phyloP scores from a whole-genome alignment of 371 early-diverging fungal species.

The Syncephalis fuscata region DNA sequence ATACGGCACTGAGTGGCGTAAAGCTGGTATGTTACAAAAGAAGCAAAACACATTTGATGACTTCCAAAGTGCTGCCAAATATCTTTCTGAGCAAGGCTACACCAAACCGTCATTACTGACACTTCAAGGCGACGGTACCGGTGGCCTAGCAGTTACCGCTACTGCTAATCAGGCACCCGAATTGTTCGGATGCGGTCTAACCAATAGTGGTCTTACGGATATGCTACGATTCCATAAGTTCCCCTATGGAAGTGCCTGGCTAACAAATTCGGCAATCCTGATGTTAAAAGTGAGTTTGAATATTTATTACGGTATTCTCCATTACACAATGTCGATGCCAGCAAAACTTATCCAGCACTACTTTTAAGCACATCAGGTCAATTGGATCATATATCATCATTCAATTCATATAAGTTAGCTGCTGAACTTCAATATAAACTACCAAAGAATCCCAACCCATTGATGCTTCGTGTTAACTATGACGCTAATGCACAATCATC shows the following conservation, averaged over 20 bases:
- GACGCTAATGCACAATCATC: too few species aligned
- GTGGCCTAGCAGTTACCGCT: slow-evolving; percentile 29
- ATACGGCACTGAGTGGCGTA: slow-evolving; percentile 27
- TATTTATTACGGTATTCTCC: slow-evolving; percentile 32
- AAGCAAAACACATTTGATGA: slow-evolving; percentile 31
- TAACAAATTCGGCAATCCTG: slow-evolving; percentile 26
- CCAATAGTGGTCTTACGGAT: slow-evolving; percentile 31
- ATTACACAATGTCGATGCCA: slow-evolving; percentile 30
- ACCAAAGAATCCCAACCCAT: too few species aligned
- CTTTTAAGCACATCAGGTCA: slow-evolving; percentile 21
- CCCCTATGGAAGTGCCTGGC: slow-evolving; percentile 28
- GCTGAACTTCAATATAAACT: too few species aligned
- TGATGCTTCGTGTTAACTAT: too few species aligned
- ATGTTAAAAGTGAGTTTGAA: slow-evolving; percentile 19
- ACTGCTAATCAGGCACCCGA: slow-evolving; percentile 20
- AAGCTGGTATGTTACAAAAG: slow-evolving; percentile 15
- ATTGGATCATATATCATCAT: slow-evolving; percentile 20
- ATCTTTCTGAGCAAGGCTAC: slow-evolving; percentile 18
- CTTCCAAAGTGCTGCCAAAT: slow-evolving; percentile 24
- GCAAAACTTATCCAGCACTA: slow-evolving; percentile 20
- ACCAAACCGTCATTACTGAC: slow-evolving; percentile 21
- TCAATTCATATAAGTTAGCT: too few species aligned
- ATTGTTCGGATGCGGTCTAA: slow-evolving; percentile 24
- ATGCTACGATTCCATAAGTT: slow-evolving; percentile 35
- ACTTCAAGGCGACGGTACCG: slow-evolving; percentile 54